A percentile compares a stretch with the other conserved stretches of the same genome.
These are phyloP conservation scores for Acacia acuminata DNA, from an alignment of 306 rosid genomes.

Conservation along the genomic window DNA sequence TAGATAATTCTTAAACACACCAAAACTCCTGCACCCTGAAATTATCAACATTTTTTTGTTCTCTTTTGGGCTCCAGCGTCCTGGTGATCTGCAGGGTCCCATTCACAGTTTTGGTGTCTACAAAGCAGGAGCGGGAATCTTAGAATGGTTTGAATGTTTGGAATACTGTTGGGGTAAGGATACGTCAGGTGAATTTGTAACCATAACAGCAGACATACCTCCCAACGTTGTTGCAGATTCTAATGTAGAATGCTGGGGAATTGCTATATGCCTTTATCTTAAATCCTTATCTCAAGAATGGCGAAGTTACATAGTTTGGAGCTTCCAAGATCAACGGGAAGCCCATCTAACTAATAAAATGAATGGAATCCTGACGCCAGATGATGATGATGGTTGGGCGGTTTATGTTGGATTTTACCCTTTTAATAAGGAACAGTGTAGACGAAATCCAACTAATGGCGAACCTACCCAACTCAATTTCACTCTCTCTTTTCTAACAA, in stretches of 20 bases:
- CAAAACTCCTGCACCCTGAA: too few relatives aligned
- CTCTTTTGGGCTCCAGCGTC: not conserved
- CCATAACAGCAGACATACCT: not conserved
- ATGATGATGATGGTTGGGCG: not conserved
- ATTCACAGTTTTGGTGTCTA: not conserved
- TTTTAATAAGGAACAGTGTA: not conserved
- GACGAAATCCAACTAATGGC: not conserved
- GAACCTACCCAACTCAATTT: not conserved
- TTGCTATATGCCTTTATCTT: not conserved
- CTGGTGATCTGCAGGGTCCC: not conserved
- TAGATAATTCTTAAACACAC: too few relatives aligned
- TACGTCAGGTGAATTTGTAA: not conserved
- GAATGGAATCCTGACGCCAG: not conserved
- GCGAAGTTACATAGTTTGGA: not conserved
- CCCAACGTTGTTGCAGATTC: not conserved
- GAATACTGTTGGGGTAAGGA: not conserved
- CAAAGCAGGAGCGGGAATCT: not conserved
- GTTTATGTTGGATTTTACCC: constrained; percentile 1
- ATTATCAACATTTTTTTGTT: too few relatives aligned
- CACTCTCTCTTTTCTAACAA: not conserved
- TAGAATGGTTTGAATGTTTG: not conserved
- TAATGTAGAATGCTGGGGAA: not conserved
- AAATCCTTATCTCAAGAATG: not conserved
- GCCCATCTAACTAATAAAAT: not conserved
- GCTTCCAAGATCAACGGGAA: not conserved